Base-by-base conservation (phyloP, 495 filamentous ascomycete genomes). In the Venustampulla echinocandica region DNA sequence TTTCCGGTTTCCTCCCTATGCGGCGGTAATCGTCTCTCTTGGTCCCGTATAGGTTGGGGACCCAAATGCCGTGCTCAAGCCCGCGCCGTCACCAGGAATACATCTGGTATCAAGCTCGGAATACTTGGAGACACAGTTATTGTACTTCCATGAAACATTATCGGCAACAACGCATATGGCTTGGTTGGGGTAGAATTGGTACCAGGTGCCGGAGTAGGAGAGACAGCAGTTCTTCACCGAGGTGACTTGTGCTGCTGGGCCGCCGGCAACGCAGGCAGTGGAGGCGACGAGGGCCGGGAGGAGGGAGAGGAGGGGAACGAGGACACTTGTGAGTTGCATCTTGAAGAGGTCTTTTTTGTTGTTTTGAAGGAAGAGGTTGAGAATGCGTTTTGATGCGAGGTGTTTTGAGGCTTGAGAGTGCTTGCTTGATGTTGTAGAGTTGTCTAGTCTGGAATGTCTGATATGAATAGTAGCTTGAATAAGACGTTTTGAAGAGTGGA, bases 251-350 rank as follows among this genome's bases (percentile, higher is more conserved):
- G 20, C 39, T 2, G 52, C 44, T 2, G 52, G 52, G 4, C 52
- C 52, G 24, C 52, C 52, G n/a, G 52, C 52, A 32, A 55, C 47
- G 35, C 52, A 51, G 20, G 52, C 52, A 2, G 10, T 18, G 13
- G 14, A 5, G 7, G 34, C 1, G 18, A 42, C 38, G 14, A 47
- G 34, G 14, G 39, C 25, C n/a, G 42, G 18, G 30, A 50, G 42
- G 7, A 40, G 20, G 0, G 28, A 10, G 23, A 33, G 11, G 18
- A 45, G 0, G 13, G 34, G 4, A 34, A 48, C 28, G 28, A 46
- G 19, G 35, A 33, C 1, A 34, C 34, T 3, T 37, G 20, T 14
- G 18, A 41, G 17, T 19, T 49, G 45, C 45, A 53, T 53, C 10
- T 42, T 43, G 34, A 41, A 17, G 33, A 21, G 18, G 10, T 19